Evolutionary conservation across 108 stramenopile species (phyloP).

Genomic region (Schizochytrium sp.): DNA sequence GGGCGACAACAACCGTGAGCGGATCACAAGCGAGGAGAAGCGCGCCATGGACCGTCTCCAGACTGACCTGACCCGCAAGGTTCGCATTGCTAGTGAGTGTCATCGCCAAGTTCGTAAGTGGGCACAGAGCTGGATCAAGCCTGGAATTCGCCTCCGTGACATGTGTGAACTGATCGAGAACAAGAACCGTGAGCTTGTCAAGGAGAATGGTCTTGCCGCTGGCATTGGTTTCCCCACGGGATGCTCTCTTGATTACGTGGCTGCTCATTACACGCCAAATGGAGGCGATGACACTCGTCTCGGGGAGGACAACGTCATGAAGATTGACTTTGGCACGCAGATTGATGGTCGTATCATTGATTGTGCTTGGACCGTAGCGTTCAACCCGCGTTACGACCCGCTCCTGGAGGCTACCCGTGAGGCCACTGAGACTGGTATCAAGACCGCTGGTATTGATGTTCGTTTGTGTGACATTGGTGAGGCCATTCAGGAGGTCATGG

Average conservation of each 20-base stretch:
- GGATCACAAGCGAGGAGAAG: slow-evolving; percentile 86
- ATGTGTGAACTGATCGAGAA: slow-evolving; percentile 94
- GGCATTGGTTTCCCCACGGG: slow-evolving; percentile 99
- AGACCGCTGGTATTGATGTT: slow-evolving; percentile 94
- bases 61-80: slow-evolving; percentile 84
- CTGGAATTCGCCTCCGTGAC: slow-evolving; percentile 93
- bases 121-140: slow-evolving; percentile 94
- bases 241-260: slow-evolving; percentile 95
- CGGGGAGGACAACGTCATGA: slow-evolving; percentile 91
- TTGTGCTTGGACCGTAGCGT: slow-evolving; percentile 96
- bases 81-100: slow-evolving; percentile 90
- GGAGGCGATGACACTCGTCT: slow-evolving; percentile 92
- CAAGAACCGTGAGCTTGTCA: slow-evolving; percentile 88
- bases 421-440: slow-evolving; percentile 94
- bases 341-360: slow-evolving; percentile 99
- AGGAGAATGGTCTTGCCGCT: slow-evolving; percentile 84
- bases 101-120: slow-evolving; percentile 95
- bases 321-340: slow-evolving; percentile 98
- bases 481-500: slow-evolving; percentile 97
- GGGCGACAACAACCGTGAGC: slow-evolving; percentile 84
- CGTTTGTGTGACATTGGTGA: slow-evolving; percentile 95
- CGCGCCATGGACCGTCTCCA: slow-evolving; percentile 85
- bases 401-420: slow-evolving; percentile 92
- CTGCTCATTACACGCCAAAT: slow-evolving; percentile 99
- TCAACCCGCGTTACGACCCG: slow-evolving; percentile 91